These are phyloP conservation scores for Calophaca sinica DNA, from an alignment of 306 rosid genomes.

Conservation along the genomic window DNA sequence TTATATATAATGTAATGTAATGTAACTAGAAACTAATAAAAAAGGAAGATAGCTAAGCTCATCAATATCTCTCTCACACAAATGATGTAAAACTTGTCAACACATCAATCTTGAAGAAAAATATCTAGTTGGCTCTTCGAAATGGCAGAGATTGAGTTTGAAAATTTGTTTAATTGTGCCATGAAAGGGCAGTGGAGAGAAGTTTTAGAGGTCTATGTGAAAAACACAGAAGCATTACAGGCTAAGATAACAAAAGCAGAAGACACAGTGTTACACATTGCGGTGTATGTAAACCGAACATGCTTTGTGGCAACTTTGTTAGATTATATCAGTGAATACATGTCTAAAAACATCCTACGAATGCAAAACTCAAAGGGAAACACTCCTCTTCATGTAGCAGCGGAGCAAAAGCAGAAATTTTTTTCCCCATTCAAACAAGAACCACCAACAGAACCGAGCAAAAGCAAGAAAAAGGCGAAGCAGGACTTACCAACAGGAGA, in stretches of 20 bases:
- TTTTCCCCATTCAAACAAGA: too few species aligned
- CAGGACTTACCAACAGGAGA: too few species aligned
- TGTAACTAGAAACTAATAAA: not conserved
- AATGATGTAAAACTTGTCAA: not conserved
- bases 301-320: constrained; percentile 36
- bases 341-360: constrained; percentile 7
- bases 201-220: constrained; percentile 38
- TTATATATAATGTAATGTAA: not conserved
- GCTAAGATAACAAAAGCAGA: constrained; percentile 53
- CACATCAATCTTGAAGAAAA: constrained; percentile 8
- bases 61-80: not conserved
- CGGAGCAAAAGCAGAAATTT: too few species aligned
- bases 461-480: too few species aligned
- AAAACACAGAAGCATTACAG: constrained; percentile 33
- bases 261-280: constrained; percentile 54
- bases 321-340: constrained; percentile 34
- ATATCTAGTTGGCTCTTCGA: not conserved
- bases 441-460: too few species aligned
- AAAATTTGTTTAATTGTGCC: constrained; percentile 44
- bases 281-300: constrained; percentile 50
- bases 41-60: not conserved
- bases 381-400: constrained; percentile 58
- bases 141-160: constrained; percentile 45
- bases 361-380: constrained; percentile 52
- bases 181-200: constrained; percentile 50